These are phyloP conservation scores for Ochetophila trinervis DNA, from an alignment of 306 rosid species.

Conservation along the genomic window DNA sequence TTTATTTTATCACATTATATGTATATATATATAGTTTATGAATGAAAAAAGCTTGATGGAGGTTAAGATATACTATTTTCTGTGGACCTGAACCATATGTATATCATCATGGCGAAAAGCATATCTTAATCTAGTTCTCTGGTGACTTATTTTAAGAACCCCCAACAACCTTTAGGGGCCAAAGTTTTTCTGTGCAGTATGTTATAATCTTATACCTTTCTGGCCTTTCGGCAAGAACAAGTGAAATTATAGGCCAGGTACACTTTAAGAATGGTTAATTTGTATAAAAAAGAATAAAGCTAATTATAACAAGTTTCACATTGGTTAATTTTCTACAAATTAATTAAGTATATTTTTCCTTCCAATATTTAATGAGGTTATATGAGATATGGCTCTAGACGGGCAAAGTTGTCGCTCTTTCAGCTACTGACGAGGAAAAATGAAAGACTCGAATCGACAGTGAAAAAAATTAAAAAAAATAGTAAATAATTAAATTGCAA, in stretches of 20 bases:
- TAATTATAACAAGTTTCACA: too few species aligned
- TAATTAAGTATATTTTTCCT: neutral
- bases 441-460: too few species aligned
- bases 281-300: neutral
- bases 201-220: neutral
- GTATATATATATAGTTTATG: too few species aligned
- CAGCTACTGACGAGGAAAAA: constrained; percentile 1
- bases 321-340: neutral
- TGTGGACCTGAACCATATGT: neutral
- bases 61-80: neutral
- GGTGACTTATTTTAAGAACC: constrained; percentile 2
- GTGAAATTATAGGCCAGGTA: neutral
- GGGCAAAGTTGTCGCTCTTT: constrained; percentile 12
- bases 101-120: too few species aligned
- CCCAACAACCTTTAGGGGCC: constrained; percentile 18
- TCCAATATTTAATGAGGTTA: neutral
- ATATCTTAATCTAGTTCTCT: too few species aligned
- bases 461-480: too few species aligned
- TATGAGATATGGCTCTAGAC: constrained; percentile 3
- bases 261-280: neutral
- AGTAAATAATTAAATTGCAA: too few species aligned
- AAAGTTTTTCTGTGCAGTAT: constrained; percentile 3
- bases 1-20: too few species aligned
- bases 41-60: neutral
- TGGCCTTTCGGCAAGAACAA: constrained; percentile 35